phyloP scores from a whole-genome alignment of 1,284 basidiomycete genomes.

The Filobasidium uniguttulatum region DNA sequence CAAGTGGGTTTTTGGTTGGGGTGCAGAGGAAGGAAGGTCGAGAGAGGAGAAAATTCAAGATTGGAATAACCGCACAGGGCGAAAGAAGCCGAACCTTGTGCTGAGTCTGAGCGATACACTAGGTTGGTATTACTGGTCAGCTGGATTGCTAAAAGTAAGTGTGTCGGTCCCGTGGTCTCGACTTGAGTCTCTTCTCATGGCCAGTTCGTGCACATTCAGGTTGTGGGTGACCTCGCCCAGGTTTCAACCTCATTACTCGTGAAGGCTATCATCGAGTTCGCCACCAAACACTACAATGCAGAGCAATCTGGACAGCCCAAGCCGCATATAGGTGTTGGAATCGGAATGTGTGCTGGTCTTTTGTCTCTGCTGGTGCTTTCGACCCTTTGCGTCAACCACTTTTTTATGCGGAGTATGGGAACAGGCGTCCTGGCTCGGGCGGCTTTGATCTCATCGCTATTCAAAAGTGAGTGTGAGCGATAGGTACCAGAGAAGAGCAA shows the following conservation, averaged over 20 bases:
- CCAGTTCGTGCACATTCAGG: constrained; percentile 17
- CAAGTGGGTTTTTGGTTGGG: constrained; percentile 51
- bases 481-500: constrained; percentile 51
- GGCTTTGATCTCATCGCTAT: constrained; percentile 59
- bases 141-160: constrained; percentile 52
- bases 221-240: constrained; percentile 55
- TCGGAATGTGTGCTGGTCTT: constrained; percentile 60
- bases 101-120: constrained; percentile 69
- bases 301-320: constrained; percentile 38
- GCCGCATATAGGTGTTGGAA: constrained; percentile 54
- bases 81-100: constrained; percentile 52
- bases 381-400: constrained; percentile 36
- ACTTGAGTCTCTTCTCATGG: not conserved
- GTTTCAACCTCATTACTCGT: constrained; percentile 67
- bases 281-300: constrained; percentile 49
- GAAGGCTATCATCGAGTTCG: constrained; percentile 65
- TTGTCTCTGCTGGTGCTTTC: constrained; percentile 54
- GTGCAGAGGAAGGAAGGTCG: constrained; percentile 39
- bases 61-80: constrained; percentile 54
- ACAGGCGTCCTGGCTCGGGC: constrained; percentile 56
- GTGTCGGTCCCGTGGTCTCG: constrained; percentile 11
- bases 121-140: constrained; percentile 68
- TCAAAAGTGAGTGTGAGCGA: constrained; percentile 55
- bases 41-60: constrained; percentile 32
- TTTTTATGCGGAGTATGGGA: constrained; percentile 63